Percentiles rank a stretch among this genome's conserved stretches.
These are phyloP conservation scores for Botrytis galanthina DNA, from an alignment of 2,329 filamentous ascomycete genomes.

Conservation along the genomic window DNA sequence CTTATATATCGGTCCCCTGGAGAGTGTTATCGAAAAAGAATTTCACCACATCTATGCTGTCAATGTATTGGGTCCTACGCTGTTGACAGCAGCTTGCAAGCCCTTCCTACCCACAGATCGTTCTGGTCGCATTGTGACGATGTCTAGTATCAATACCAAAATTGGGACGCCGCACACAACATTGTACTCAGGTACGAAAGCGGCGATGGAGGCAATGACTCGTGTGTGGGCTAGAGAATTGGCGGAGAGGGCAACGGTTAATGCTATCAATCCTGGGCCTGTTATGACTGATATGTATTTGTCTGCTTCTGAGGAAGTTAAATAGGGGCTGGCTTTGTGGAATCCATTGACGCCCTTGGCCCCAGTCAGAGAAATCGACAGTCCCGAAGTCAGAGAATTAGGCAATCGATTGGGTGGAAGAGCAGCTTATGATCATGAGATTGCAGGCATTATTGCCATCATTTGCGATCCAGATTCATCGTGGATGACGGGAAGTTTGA, in stretches of 20 bases:
- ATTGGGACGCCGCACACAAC: slow-evolving; percentile 55
- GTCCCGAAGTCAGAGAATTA: slow-evolving; percentile 17
- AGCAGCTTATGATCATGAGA: slow-evolving; percentile 21
- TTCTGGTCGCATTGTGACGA: slow-evolving; percentile 59
- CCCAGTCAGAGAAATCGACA: slow-evolving; percentile 16
- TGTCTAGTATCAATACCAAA: slow-evolving; percentile 55
- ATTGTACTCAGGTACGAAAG: slow-evolving; percentile 63
- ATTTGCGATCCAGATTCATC: slow-evolving; percentile 19
- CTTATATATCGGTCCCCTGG: slow-evolving; percentile 60
- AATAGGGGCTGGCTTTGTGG: slow-evolving; percentile 57
- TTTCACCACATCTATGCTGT: slow-evolving; percentile 71
- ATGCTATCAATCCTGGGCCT: slow-evolving; percentile 18
- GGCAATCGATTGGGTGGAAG: slow-evolving; percentile 28
- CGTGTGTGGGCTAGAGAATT: slow-evolving; percentile 16
- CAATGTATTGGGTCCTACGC: slow-evolving; percentile 76
- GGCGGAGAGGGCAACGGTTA: slow-evolving; percentile 10
- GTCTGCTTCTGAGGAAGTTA: slow-evolving; percentile 53
- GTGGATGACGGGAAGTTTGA: slow-evolving; percentile 12
- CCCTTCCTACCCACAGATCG: slow-evolving; percentile 67
- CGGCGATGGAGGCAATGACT: slow-evolving; percentile 65
- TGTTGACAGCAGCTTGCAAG: slow-evolving; percentile 68
- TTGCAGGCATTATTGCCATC: slow-evolving; percentile 19
- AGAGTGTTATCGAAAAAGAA: slow-evolving; percentile 58
- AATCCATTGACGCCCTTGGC: slow-evolving; percentile 43
- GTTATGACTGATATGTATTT: slow-evolving; percentile 21